Conservation (phyloP, 768 basidiomycete species). For the Boletus vinaceobasis region DNA sequence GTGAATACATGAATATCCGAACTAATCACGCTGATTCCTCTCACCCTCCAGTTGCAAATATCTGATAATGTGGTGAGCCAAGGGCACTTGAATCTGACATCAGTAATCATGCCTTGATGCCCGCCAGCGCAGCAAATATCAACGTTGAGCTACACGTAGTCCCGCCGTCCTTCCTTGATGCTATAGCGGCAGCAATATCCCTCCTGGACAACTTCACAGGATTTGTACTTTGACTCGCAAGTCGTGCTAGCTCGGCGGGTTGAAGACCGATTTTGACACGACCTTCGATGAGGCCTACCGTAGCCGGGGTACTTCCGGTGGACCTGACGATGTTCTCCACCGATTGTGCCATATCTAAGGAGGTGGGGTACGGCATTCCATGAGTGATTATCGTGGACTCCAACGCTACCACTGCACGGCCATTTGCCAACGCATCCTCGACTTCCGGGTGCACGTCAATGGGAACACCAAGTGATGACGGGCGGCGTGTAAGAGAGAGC, state of each 20-base stretch:
- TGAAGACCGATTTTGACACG: constrained; percentile 83
- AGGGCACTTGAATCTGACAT: background rate
- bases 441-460: constrained; percentile 83
- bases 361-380: constrained; percentile 82
- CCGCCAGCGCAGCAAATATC: constrained; percentile 73
- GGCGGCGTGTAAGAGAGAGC: background rate
- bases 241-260: constrained; percentile 56
- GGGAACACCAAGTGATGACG: constrained; percentile 19
- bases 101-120: constrained; percentile 64
- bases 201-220: constrained; percentile 72
- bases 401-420: constrained; percentile 78
- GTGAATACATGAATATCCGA: constrained; percentile 4
- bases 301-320: constrained; percentile 82
- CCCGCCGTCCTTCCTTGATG: constrained; percentile 70
- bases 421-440: constrained; percentile 64
- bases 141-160: constrained; percentile 74
- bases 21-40: constrained; percentile 15
- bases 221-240: constrained; percentile 52
- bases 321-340: constrained; percentile 73
- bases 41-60: constrained; percentile 92
- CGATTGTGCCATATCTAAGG: constrained; percentile 64
- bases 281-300: constrained; percentile 81
- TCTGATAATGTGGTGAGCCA: constrained; percentile 38
- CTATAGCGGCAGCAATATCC: constrained; percentile 76
- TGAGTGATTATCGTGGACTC: constrained; percentile 93